Base-by-base conservation (phyloP, 2,329 filamentous ascomycete species). In the Podosphaera fusca region DNA sequence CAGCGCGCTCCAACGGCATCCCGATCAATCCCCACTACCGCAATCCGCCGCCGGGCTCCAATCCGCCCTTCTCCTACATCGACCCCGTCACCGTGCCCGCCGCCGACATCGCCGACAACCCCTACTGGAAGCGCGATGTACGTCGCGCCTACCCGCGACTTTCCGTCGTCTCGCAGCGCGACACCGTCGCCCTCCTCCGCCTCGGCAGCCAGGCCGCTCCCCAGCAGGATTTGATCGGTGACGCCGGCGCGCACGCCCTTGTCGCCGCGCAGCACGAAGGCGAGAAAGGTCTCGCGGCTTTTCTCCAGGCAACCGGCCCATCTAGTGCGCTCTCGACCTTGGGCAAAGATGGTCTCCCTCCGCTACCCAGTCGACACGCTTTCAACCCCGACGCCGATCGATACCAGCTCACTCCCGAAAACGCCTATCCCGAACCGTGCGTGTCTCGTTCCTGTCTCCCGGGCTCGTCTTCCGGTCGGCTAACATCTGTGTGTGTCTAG, bases 1-100 rank as follows among this genome's bases (percentile, higher is more conserved):
- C 88, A 40, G 81, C 86, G 67, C 89, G 92, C 63, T 95, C 89
- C 63, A 88, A 84, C 66, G 92, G 92, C 70, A 75, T 98, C 29
- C 92, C 92, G 52, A 74, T 98, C 66, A 96, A 96, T 77, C 82
- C 88, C 46, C 83, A 89, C 74, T 95, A 79, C 78, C 89, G 92
- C 65, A 84, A 86, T 72, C 92, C 92, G 59, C 72, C 89, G 55
- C 92, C 85, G 8, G 87, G 85, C 62, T 75, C 74, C 63, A 74
- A 80, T 65, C 81, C 87, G 65, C 85, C 87, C 40, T 72, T 77
- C 58, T 70, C 70, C 59, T 92, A 90, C 73, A 80, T 85, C 69
- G 87, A 94, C 69, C 85, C 86, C 30, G 84, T 90, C 59, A 94
- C 87, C 12, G 59, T 84, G 0, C 87, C 87, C n/a, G 85, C 87